Evolutionary conservation across 352 stramenopile species (phyloP).

Genomic region (Nothophytophthora sp.): DNA sequence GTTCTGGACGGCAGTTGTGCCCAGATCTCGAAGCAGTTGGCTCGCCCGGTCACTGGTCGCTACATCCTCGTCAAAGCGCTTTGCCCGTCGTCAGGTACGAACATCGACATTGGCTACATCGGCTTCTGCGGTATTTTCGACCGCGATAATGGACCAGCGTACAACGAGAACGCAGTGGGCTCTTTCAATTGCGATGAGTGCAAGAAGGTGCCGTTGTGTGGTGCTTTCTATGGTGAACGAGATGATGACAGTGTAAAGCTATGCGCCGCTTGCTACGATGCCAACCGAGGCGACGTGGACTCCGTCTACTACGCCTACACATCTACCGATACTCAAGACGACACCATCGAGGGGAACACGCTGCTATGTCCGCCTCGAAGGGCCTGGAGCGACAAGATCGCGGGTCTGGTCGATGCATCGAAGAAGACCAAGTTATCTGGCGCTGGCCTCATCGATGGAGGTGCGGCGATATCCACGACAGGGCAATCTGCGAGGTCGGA

Average conservation of each 20-base stretch:
- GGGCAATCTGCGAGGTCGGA: constrained; percentile 6
- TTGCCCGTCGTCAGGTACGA: constrained; percentile 58
- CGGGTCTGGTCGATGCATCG: constrained; percentile 32
- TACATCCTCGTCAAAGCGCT: constrained; percentile 85
- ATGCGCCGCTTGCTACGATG: constrained; percentile 78
- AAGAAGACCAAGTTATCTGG: constrained; percentile 31
- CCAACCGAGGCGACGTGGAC: constrained; percentile 63
- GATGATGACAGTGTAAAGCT: constrained; percentile 64
- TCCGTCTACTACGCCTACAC: constrained; percentile 48
- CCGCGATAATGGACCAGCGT: constrained; percentile 81
- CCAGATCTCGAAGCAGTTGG: constrained; percentile 79
- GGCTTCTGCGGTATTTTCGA: constrained; percentile 82
- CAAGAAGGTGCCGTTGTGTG: constrained; percentile 33
- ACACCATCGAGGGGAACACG: constrained; percentile 28
- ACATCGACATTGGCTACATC: constrained; percentile 86
- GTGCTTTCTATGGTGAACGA: constrained; percentile 59
- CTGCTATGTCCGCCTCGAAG: constrained; percentile 55
- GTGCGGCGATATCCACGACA: background rate
- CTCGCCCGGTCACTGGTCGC: constrained; percentile 60
- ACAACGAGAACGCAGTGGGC: constrained; percentile 43
- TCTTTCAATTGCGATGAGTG: constrained; percentile 72
- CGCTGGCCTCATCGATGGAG: background rate
- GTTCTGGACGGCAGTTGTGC: constrained; percentile 76
- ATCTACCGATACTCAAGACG: constrained; percentile 33
- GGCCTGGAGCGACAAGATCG: constrained; percentile 52